Evolutionary conservation across 148 eudicot genomes (phyloP).

Genomic region (Vaccinium macrocarpon): DNA sequence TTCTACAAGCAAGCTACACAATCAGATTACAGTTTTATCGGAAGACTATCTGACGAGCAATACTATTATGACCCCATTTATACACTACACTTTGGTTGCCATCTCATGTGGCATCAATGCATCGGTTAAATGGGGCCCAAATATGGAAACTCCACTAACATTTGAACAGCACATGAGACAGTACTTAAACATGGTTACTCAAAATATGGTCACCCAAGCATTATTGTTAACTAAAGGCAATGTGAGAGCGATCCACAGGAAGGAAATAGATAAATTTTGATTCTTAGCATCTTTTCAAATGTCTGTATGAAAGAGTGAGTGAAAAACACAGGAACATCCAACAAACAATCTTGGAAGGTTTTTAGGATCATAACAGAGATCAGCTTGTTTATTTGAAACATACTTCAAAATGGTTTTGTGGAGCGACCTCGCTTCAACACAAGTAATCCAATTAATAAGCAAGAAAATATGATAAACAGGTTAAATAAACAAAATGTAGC

Average conservation of each 20-base stretch:
- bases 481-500: background rate
- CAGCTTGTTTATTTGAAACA: background rate
- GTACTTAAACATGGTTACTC: background rate
- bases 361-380: background rate
- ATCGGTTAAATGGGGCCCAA: background rate
- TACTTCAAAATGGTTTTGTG: background rate
- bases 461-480: background rate
- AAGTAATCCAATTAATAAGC: background rate
- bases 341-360: background rate
- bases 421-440: background rate
- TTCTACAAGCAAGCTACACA: background rate
- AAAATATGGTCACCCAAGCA: background rate
- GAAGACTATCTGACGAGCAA: background rate
- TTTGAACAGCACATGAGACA: background rate
- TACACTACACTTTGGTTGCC: background rate
- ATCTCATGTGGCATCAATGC: background rate
- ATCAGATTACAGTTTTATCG: background rate
- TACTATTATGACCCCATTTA: background rate
- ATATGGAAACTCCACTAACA: background rate
- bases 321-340: background rate
- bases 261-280: background rate
- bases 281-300: background rate
- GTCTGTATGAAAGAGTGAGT: background rate
- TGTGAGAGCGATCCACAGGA: background rate
- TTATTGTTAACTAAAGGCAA: background rate